A percentile compares a stretch with the other conserved stretches of the same genome.
phyloP scores from a whole-genome alignment of 2,329 filamentous ascomycete genomes.

The Aspergillus sp. region DNA sequence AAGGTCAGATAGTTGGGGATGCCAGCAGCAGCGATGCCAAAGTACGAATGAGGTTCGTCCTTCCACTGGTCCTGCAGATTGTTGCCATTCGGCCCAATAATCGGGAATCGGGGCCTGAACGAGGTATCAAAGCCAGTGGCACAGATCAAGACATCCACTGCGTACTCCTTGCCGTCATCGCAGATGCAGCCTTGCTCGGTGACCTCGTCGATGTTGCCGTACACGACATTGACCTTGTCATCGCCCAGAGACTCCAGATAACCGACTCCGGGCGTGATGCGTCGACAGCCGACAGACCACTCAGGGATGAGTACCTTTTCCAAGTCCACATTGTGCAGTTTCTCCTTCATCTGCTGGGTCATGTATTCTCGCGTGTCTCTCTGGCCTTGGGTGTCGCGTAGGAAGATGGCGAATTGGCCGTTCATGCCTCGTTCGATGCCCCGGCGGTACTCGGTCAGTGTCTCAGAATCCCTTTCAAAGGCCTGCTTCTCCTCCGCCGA shows the following conservation, averaged over 20 bases:
- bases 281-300: constrained; percentile 38
- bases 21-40: constrained; percentile 15
- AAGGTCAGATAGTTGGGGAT: constrained; percentile 37
- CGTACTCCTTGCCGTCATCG: constrained; percentile 18
- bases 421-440: constrained; percentile 5
- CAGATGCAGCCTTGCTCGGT: constrained; percentile 28
- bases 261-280: constrained; percentile 52
- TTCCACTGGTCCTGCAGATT: constrained; percentile 29
- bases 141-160: constrained; percentile 22
- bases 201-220: constrained; percentile 37
- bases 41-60: constrained; percentile 25
- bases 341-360: constrained; percentile 10
- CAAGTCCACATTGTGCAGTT: background rate
- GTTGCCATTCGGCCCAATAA: constrained; percentile 25
- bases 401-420: constrained; percentile 3
- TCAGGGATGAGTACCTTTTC: constrained; percentile 19
- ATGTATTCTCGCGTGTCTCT: constrained; percentile 1
- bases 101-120: constrained; percentile 27
- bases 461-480: constrained; percentile 19
- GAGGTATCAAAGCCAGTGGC: constrained; percentile 27
- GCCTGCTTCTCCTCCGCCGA: constrained; percentile 23
- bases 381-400: background rate
- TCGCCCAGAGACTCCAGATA: constrained; percentile 51
- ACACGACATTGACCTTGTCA: constrained; percentile 35
- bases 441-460: constrained; percentile 1